Percentiles rank a stretch among this genome's conserved stretches.
Evolutionary conservation across 2,329 filamentous ascomycete species (phyloP).

Genomic region (Trichoderma brevicompactum): DNA sequence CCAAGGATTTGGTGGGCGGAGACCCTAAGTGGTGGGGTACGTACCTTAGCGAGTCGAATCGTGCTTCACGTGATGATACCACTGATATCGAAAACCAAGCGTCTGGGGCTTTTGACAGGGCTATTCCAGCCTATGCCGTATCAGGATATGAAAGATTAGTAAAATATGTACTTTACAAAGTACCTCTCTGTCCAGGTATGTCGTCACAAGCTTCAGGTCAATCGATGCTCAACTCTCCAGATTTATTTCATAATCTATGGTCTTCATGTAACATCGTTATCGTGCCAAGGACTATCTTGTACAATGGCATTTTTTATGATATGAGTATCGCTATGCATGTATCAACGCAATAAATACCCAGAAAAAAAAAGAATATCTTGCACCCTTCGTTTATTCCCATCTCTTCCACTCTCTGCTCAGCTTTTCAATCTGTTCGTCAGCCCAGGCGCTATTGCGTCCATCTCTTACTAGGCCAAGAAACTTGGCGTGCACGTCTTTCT

Average conservation of each 20-base stretch:
- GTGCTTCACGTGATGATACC: conserved; percentile 15
- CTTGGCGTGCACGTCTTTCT: conserved; percentile 62
- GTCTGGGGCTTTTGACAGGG: background rate
- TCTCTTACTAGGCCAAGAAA: conserved; percentile 50
- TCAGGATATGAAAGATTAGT: background rate
- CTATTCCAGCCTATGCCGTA: background rate
- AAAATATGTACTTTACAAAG: background rate
- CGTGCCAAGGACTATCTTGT: background rate
- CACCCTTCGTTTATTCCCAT: conserved; percentile 54
- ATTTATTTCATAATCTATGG: conserved; percentile 3
- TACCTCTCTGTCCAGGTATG: background rate
- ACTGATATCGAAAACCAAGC: background rate
- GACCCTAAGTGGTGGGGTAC: conserved; percentile 45
- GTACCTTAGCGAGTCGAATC: conserved; percentile 38
- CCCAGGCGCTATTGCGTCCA: conserved; percentile 44
- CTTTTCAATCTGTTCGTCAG: conserved; percentile 51
- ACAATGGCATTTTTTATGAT: conserved; percentile 5
- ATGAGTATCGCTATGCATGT: conserved; percentile 22
- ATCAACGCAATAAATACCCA: background rate
- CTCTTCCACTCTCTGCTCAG: conserved; percentile 61
- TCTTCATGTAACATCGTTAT: conserved; percentile 14
- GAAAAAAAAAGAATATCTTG: background rate
- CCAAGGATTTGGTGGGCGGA: conserved; percentile 45
- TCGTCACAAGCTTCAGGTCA: background rate
- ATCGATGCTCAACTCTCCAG: background rate